Base-by-base conservation (phyloP, 306 rosid species). In the Cicer cuneatum region DNA sequence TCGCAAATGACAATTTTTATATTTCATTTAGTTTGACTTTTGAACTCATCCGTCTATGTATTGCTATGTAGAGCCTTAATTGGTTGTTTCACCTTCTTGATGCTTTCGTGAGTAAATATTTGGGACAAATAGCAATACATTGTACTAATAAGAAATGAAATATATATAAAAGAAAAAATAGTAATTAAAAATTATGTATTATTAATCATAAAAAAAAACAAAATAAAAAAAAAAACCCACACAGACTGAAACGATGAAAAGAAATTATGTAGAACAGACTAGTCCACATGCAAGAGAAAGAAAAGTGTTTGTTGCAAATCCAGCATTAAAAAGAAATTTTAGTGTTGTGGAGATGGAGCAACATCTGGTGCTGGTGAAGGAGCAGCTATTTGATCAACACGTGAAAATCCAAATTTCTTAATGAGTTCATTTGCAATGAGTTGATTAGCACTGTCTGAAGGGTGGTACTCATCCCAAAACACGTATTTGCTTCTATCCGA, bases 401-500 rank as follows among this genome's bases (percentile, higher is more conserved):
- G 60, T 4, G 1, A 0, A 37, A 88, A 73, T 52, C 92, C 88
- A 12, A 94, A 91, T 83, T 90, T 94, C 87, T 90, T 92, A 74
- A 94, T 86, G 78, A 92, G 97, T 81, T 92, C 98, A 10, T 66
- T 85, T 1, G 99, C 97, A 84, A 94, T 83, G 0, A 92, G 13
- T 78, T 88, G 87, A 73, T 89, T 94, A 39, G 99, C 99, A 43
- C 78, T 83, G 75, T 94, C 99, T 0, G 96, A 72, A 2, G 99
- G 99, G 80, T 94, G 99, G 49, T 94, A 94, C 72, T 94, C 99
- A 63, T 94, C 99, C 99, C 98, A 94, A 74, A 94, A 94, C 61
- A 94, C 90, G 47, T 94, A 92, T 64, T 94, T 92, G 84, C 99
- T 94, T 86, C 99, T 90, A 59, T 94, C 96, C 66, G 71, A 78